Evolutionary conservation across 2,329 filamentous ascomycete species (phyloP), one percentile per base, ranked within the genome.

Genomic region (Annulohypoxylon truncatum): DNA sequence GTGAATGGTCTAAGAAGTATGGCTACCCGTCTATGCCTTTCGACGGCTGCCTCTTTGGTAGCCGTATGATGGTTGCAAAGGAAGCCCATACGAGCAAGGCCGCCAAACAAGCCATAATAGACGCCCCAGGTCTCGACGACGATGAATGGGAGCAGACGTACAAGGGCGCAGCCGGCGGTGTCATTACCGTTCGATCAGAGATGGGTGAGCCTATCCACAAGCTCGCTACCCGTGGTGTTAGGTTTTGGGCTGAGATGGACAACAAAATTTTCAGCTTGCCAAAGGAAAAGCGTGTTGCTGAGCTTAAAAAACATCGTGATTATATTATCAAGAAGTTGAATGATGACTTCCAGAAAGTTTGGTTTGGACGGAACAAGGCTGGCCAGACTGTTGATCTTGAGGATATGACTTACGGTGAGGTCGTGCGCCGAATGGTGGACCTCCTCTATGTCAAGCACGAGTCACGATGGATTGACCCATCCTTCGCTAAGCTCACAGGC

Each of bases 151-250:
- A 97, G 81, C 90, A 94, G 82, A 96, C 93, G 4, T 97, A 97
- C 84, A 93, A 95, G 82, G 93, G 92, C 15, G 86, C 94, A 24
- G 92, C 94, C 61, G 96, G 96, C 74, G 96, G 96, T 78, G 89
- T 99, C 69, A 95, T 99, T 74, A 99, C 96, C 26, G 96, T 99
- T 51, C 89, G 94, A 70, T 99, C 96, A 1, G 96, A 99, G 82
- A 99, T 99, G 96, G 96, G 96, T 47, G 96, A 99, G 84, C 96
- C 96, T 4, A 99, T 99, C 68, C 96, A 99, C 85, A 99, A 99
- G 84, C 88, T 99, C 64, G 96, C 96, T 13, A 99, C 96, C 51
- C 92, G 96, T 64, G 96, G 96, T 87, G 94, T 99, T 50, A 85
- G 89, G 58, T 97, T 99, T 85, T 99, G 96, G 96, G 91, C 94